A percentile compares a stretch with the other conserved stretches of the same genome.
phyloP scores from a whole-genome alignment of 179 eudicot species.

The Corrigiola litoralis region DNA sequence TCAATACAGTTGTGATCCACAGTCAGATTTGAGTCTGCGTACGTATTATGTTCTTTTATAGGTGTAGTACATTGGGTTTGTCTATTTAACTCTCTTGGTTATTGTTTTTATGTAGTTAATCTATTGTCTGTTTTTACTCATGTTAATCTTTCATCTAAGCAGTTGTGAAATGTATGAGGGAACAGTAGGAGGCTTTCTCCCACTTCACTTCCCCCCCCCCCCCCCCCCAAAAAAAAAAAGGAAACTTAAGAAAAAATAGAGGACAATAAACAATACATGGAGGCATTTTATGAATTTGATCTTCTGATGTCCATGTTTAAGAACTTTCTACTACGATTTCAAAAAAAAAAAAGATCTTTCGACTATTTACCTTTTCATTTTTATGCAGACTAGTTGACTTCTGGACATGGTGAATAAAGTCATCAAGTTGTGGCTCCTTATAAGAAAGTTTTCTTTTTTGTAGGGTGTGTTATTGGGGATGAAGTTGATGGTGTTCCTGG shows the following conservation, averaged over 20 bases:
- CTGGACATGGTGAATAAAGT: too few relatives aligned
- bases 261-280: neutral
- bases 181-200: neutral
- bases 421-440: too few relatives aligned
- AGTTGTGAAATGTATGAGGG: neutral
- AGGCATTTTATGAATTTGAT: neutral
- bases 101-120: neutral
- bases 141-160: neutral
- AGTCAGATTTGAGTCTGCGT: constrained; percentile 86
- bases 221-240: too few relatives aligned
- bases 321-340: too few relatives aligned
- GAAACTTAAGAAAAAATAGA: too few relatives aligned
- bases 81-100: neutral
- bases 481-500: constrained; percentile 95
- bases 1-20: constrained; percentile 82
- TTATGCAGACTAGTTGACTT: too few relatives aligned
- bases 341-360: too few relatives aligned
- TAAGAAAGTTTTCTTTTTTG: neutral
- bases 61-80: neutral
- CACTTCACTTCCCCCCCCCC: too few relatives aligned
- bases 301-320: too few relatives aligned
- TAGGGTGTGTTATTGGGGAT: constrained; percentile 93
- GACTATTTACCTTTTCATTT: too few relatives aligned
- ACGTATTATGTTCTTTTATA: constrained; percentile 8
- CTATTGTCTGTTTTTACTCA: neutral